These are phyloP conservation scores for Colletotrichum eremochloae DNA, from an alignment of 2,329 filamentous ascomycete genomes.

Conservation along the genomic window DNA sequence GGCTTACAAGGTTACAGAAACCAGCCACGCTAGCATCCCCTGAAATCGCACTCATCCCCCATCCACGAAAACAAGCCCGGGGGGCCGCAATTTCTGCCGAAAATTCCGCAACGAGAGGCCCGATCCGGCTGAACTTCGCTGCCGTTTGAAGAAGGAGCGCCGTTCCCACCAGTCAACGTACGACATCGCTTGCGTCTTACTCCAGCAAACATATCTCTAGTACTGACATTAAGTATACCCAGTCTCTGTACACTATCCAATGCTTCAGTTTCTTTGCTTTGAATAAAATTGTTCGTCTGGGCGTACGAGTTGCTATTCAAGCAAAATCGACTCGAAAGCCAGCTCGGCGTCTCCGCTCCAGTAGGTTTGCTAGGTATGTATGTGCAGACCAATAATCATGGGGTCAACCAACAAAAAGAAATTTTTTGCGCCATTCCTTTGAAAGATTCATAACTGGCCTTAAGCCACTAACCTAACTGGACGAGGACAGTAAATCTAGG, in stretches of 20 bases:
- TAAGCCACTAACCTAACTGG: neutral
- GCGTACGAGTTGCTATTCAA: neutral
- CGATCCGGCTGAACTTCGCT: constrained; percentile 14
- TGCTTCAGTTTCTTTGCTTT: too few relatives aligned
- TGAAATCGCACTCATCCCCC: neutral
- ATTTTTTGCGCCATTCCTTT: neutral
- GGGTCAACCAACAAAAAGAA: neutral
- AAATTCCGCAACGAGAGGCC: neutral
- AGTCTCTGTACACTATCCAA: neutral
- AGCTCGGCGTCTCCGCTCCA: neutral
- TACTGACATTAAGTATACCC: neutral
- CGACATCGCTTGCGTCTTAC: neutral
- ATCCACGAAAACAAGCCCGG: neutral
- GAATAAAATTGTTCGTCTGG: neutral
- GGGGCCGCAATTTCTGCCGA: neutral
- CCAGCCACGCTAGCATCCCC: constrained; percentile 11
- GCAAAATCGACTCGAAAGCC: neutral
- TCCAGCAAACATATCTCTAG: neutral
- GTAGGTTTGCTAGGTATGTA: too few relatives aligned
- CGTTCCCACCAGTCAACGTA: neutral
- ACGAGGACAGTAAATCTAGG: neutral
- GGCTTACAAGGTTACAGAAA: constrained; percentile 2
- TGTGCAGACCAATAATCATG: neutral
- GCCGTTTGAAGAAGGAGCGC: neutral
- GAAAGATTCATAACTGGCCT: neutral